Base-by-base conservation (phyloP, 192 early-diverging fungal species). In the Podochytrium sp. region DNA sequence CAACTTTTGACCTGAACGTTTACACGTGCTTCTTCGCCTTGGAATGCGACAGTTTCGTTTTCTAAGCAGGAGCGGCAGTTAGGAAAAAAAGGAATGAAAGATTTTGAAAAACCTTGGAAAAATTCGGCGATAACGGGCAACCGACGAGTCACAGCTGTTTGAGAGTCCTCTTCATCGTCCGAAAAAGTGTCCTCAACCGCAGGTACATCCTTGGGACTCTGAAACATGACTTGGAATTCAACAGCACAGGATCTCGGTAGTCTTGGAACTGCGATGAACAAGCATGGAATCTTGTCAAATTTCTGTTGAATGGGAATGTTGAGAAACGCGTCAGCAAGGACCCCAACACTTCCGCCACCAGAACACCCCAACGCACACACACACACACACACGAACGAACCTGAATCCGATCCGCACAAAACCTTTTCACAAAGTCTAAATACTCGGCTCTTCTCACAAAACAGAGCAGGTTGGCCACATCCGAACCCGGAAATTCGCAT, bases 151-250 rank as follows among this genome's bases (percentile, higher is more conserved):
- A n/a, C n/a, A n/a, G n/a, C n/a, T n/a, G n/a, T n/a, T n/a, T n/a
- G n/a, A n/a, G n/a, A n/a, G n/a, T n/a, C n/a, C n/a, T n/a, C n/a
- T n/a, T n/a, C n/a, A 47, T 47, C 43, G 10, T 47, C 47, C 47
- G n/a, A 49, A 12, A 49, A 49, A 14, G 47, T 49, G 47, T 65
- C 63, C 23, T 30, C 35, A 20, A 43, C 40, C 1, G 18, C 20
- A 2, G 23, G 14, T 3, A 65, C 2, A 42, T 65, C 66, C n/a
- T 65, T 56, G 16, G 53, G 69, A 30, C 65, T 73, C 20, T 51
- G 41, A 55, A 65, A 72, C 33, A 69, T 1, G 3, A 81, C 80
- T 55, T 91, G 88, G 90, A 91, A 93, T 69, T 93, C 92, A 37
- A 92, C 78, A 50, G 83, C 77, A 1, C 80, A 87, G 30, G 74